Evolutionary conservation across 2,329 filamentous ascomycete species (phyloP).

Genomic region (Exophiala calicioides): DNA sequence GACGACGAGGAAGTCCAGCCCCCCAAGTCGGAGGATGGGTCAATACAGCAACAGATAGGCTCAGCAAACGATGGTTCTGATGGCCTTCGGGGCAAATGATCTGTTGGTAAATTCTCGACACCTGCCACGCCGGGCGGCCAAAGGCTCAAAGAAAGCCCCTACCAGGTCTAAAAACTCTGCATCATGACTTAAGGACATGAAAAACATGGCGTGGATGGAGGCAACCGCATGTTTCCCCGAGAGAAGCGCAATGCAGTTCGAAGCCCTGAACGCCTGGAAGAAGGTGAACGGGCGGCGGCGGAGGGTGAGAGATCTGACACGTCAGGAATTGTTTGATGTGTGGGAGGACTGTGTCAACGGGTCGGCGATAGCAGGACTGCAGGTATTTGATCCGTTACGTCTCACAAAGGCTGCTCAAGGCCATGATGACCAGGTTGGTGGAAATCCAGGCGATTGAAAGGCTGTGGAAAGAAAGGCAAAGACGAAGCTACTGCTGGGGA

Average conservation of each 20-base stretch:
- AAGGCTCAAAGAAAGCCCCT: slow-evolving; percentile 14
- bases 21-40: neutral
- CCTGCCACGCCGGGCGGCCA: slow-evolving; percentile 14
- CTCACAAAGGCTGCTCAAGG: neutral
- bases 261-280: slow-evolving; percentile 5
- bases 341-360: neutral
- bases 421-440: neutral
- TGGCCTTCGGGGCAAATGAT: neutral
- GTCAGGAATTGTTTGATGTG: neutral
- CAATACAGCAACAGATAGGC: neutral
- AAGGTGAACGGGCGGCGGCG: neutral
- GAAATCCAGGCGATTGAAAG: neutral
- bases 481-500: neutral
- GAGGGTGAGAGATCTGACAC: neutral
- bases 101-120: slow-evolving; percentile 12
- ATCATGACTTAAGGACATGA: slow-evolving; percentile 21
- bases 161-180: slow-evolving; percentile 18
- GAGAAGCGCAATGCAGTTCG: slow-evolving; percentile 1
- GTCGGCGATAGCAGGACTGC: neutral
- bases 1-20: neutral
- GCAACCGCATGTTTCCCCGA: slow-evolving; percentile 18
- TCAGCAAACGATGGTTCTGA: slow-evolving; percentile 9
- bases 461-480: neutral
- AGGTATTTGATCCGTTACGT: neutral
- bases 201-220: slow-evolving; percentile 13